These are phyloP conservation scores for Tolypocladium ovalisporum DNA, from an alignment of 2,329 filamentous ascomycete genomes.

Conservation along the genomic window DNA sequence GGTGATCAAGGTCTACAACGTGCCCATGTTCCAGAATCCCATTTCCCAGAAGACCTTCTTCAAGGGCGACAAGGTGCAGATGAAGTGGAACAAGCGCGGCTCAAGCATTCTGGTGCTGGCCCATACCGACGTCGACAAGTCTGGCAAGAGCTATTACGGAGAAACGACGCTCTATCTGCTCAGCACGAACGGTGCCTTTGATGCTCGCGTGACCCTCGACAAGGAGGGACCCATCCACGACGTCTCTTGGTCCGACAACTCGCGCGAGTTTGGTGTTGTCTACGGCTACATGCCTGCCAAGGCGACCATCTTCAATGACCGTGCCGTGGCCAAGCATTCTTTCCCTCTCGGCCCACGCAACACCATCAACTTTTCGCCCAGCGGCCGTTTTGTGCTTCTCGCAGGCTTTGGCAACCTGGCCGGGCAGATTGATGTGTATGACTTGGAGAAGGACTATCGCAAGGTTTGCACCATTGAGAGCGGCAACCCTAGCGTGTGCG, in stretches of 20 bases:
- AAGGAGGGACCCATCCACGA: conserved; percentile 98
- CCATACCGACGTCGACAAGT: conserved; percentile 95
- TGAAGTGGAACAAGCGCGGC: conserved; percentile 94
- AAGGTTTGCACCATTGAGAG: conserved; percentile 93
- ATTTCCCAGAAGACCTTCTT: conserved; percentile 98
- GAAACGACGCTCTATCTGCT: conserved; percentile 95
- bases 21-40: conserved; percentile 71
- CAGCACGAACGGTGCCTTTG: conserved; percentile 82
- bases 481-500: conserved; percentile 89
- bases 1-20: conserved; percentile 85
- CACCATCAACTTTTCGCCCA: conserved; percentile 89
- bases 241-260: conserved; percentile 96
- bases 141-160: conserved; percentile 98
- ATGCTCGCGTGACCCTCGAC: conserved; percentile 83
- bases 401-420: conserved; percentile 96
- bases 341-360: conserved; percentile 86
- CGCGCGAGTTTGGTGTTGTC: conserved; percentile 92
- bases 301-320: conserved; percentile 93
- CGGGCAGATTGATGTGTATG: conserved; percentile 95
- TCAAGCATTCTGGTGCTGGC: conserved; percentile 89
- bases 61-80: conserved; percentile 97
- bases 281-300: conserved; percentile 99
- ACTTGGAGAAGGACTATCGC: conserved; percentile 83
- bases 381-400: conserved; percentile 83
- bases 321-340: conserved; percentile 69